Conservation (phyloP, 1,284 basidiomycete species). For the Grifola frondosa region DNA sequence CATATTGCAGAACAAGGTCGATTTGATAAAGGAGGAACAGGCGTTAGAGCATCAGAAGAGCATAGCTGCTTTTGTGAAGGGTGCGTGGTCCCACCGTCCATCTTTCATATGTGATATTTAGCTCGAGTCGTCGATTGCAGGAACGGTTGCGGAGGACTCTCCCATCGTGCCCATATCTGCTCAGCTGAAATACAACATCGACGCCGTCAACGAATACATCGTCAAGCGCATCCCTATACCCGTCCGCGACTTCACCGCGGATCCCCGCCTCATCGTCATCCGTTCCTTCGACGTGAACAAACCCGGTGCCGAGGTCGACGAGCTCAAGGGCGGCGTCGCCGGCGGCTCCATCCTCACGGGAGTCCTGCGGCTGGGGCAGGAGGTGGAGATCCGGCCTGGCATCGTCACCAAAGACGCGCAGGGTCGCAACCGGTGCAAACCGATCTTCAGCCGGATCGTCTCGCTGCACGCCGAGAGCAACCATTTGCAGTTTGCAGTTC, state of each 20-base stretch:
- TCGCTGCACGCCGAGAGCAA: conserved; percentile 95
- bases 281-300: conserved; percentile 99
- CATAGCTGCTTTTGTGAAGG: conserved; percentile 91
- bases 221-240: conserved; percentile 96
- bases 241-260: conserved; percentile 87
- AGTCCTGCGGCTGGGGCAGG: conserved; percentile 87
- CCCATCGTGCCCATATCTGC: conserved; percentile 99
- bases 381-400: conserved; percentile 97
- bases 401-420: conserved; percentile 95
- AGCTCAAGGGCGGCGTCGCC: conserved; percentile 97
- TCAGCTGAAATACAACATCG: conserved; percentile 98
- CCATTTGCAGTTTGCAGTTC: conserved; percentile 92
- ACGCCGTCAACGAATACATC: conserved; percentile 99
- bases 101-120: background rate
- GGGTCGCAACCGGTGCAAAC: conserved; percentile 89
- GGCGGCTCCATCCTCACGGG: conserved; percentile 96
- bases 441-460: conserved; percentile 91
- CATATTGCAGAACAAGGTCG: conserved; percentile 97
- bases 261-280: conserved; percentile 95
- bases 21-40: conserved; percentile 89
- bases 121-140: conserved; percentile 38
- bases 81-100: conserved; percentile 37
- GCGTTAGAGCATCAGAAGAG: conserved; percentile 93
- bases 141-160: conserved; percentile 94
- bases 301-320: conserved; percentile 95